Percentiles rank a stretch among this genome's conserved stretches.
Conservation (phyloP, 2,329 filamentous ascomycete genomes). For the Chaetothyriales sp. region DNA sequence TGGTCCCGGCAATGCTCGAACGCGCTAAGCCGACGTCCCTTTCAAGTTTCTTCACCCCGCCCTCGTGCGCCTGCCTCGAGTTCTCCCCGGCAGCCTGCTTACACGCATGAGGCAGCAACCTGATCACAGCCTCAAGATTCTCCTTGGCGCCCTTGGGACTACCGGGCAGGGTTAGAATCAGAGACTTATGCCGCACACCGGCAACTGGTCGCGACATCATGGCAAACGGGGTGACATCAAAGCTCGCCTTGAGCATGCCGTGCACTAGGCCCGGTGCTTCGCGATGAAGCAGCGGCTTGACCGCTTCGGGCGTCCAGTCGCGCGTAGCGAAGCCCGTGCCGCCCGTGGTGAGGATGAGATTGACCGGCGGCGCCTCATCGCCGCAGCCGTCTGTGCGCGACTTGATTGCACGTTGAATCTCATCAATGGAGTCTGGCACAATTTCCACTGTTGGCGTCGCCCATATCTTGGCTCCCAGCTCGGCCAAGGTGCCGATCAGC, state of each 20-base stretch:
- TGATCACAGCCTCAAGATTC: constrained; percentile 78
- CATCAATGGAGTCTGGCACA: constrained; percentile 59
- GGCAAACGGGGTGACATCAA: constrained; percentile 82
- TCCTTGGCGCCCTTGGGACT: constrained; percentile 92
- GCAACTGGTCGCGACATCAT: constrained; percentile 93
- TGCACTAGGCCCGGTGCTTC: constrained; percentile 84
- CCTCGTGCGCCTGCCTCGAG: constrained; percentile 64
- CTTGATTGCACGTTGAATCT: constrained; percentile 62
- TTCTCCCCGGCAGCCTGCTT: constrained; percentile 71
- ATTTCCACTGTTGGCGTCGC: constrained; percentile 55
- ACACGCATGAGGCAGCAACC: constrained; percentile 90
- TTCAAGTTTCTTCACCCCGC: constrained; percentile 73
- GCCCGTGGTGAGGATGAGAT: constrained; percentile 76
- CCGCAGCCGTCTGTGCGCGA: constrained; percentile 57
- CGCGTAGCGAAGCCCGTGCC: constrained; percentile 82
- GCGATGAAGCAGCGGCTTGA: constrained; percentile 66
- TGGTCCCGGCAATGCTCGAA: constrained; percentile 1
- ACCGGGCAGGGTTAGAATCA: constrained; percentile 82
- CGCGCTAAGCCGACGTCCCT: constrained; percentile 55
- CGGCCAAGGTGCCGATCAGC: constrained; percentile 55
- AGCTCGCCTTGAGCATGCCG: constrained; percentile 76
- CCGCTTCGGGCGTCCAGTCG: constrained; percentile 82
- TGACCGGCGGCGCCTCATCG: constrained; percentile 26
- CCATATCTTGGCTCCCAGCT: constrained; percentile 59
- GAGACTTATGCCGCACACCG: constrained; percentile 64